Evolutionary conservation across 2,329 filamentous ascomycete species (phyloP).

Genomic region (Apiospora arundinis): DNA sequence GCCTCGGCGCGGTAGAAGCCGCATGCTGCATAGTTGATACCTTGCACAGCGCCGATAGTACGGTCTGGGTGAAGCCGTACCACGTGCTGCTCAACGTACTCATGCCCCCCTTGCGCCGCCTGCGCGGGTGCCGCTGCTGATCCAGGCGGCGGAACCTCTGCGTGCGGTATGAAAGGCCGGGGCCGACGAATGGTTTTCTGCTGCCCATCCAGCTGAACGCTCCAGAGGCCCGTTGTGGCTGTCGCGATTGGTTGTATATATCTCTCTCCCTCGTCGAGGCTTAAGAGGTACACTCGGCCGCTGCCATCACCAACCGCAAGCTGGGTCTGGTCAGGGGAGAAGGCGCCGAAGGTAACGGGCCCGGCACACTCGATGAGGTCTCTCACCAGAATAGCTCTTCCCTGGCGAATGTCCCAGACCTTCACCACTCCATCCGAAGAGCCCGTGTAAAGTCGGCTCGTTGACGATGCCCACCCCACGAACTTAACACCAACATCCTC

Average conservation of each 20-base stretch:
- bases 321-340: slow-evolving; percentile 61
- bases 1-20: slow-evolving; percentile 55
- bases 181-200: slow-evolving; percentile 50
- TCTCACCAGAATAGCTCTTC: slow-evolving; percentile 53
- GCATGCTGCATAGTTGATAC: slow-evolving; percentile 55
- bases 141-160: slow-evolving; percentile 52
- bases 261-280: slow-evolving; percentile 52
- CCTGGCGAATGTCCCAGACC: slow-evolving; percentile 64
- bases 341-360: slow-evolving; percentile 63
- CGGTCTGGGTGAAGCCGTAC: slow-evolving; percentile 52
- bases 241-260: slow-evolving; percentile 21
- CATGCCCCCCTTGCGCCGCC: slow-evolving; percentile 28
- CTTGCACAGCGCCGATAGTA: slow-evolving; percentile 62
- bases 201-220: slow-evolving; percentile 41
- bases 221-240: slow-evolving; percentile 37
- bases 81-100: slow-evolving; percentile 47
- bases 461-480: slow-evolving; percentile 63
- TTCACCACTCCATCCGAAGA: slow-evolving; percentile 68
- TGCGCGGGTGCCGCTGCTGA: neutral
- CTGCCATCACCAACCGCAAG: slow-evolving; percentile 67
- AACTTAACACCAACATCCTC: slow-evolving; percentile 70
- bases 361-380: slow-evolving; percentile 61
- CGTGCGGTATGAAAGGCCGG: slow-evolving; percentile 56
- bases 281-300: slow-evolving; percentile 63
- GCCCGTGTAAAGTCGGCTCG: slow-evolving; percentile 67